phyloP scores from a whole-genome alignment of 1,284 basidiomycete species.

The Fomitopsis betulina region DNA sequence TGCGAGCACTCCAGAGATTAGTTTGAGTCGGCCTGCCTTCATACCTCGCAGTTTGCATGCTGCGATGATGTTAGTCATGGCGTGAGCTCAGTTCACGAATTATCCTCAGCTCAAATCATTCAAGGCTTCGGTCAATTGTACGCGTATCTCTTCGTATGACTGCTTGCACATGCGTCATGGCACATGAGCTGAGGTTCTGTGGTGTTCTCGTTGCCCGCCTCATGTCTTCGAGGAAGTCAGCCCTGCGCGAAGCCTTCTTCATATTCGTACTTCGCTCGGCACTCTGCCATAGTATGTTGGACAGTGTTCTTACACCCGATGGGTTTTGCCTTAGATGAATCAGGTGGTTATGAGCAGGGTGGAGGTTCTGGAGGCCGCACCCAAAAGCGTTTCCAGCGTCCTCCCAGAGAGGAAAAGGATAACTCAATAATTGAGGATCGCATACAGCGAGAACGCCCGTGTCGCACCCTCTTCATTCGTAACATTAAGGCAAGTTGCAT shows the following conservation, averaged over 20 bases:
- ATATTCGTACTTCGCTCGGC: not conserved
- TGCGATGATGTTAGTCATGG: constrained; percentile 3
- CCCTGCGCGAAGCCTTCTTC: not conserved
- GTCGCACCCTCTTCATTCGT: constrained; percentile 93
- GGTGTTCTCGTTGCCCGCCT: constrained; percentile 1
- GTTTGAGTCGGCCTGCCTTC: constrained; percentile 1
- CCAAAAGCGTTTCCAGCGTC: constrained; percentile 45
- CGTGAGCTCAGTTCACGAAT: constrained; percentile 10
- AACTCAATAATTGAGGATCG: constrained; percentile 87
- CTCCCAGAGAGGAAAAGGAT: constrained; percentile 78
- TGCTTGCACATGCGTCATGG: not conserved
- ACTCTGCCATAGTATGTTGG: constrained; percentile 25
- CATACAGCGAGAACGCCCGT: constrained; percentile 87
- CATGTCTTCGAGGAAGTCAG: not conserved
- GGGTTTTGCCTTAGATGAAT: constrained; percentile 52
- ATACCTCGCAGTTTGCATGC: not conserved
- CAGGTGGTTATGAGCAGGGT: constrained; percentile 50
- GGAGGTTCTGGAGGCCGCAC: constrained; percentile 41
- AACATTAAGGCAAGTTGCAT: constrained; percentile 86
- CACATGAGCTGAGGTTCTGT: constrained; percentile 1
- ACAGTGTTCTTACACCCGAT: constrained; percentile 50
- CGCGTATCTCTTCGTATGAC: not conserved
- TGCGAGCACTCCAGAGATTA: not conserved
- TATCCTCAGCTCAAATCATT: not conserved
- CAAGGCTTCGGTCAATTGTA: not conserved